Base-by-base conservation (phyloP, 1,139 yeast genomes). In the Debaryomyces singareniensis region DNA sequence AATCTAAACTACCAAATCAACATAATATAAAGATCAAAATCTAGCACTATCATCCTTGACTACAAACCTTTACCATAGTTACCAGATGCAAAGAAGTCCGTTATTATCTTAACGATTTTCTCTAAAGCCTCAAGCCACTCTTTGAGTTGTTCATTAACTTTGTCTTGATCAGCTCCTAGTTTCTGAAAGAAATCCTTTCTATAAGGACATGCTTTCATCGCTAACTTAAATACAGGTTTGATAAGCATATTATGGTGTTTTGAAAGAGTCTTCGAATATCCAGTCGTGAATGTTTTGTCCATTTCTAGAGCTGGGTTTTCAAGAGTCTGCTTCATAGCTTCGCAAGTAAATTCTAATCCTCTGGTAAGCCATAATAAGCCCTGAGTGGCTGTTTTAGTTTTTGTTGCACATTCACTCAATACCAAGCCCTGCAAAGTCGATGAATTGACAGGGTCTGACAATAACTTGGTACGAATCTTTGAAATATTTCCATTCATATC, bases 181-280 rank as follows among this genome's bases (percentile, higher is more conserved):
- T 85, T 86, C 36, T 56, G 78, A 49, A 85, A 86, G 50, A 86
- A 84, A 49, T 78, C 95, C 55, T 77, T 78, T 63, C 96, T 76
- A 61, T 84, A 86, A 20, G 96, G 96, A 58, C 95, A 85, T 2
- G 95, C 94, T 58, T 84, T 84, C 96, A 86, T 86, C 34, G 96
- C 96, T 52, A 87, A 70, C 68, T 83, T 84, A 71, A 86, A 87
- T 36, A 86, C 75, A 16, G 95, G 95, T 51, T 82, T 81, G 40
- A 86, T 69, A 49, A 86, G 64, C 70, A 86, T 75, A 35, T 81
- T 79, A 60, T 86, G 96, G 59, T 76, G 78, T 56, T 86, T 78
- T 35, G 83, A 71, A 53, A 86, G 71, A 3, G 96, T 86, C 57
- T 78, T 80, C 39, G 68, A 52, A 63, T 86, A 86, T 15, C 95